Evolutionary conservation across 108 stramenopile species (phyloP).

Genomic region (Nitzschia sp.): DNA sequence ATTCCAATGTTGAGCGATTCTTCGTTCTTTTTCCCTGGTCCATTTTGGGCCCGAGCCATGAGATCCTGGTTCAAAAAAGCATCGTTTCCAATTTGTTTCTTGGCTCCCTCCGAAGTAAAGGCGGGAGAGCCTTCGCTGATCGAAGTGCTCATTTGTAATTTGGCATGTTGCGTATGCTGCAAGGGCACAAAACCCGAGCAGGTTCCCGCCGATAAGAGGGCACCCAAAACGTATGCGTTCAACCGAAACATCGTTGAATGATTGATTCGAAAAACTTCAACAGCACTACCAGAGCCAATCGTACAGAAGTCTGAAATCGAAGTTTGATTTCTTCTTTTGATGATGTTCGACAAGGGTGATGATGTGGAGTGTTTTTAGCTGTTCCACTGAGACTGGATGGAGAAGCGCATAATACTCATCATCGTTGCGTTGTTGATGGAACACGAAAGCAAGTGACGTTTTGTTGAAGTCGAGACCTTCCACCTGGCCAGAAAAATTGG

Average conservation of each 20-base stretch:
- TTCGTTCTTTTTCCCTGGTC: conserved; percentile 77
- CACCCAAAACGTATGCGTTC: neutral
- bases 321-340: too few relatives aligned
- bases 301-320: too few relatives aligned
- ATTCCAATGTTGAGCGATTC: conserved; percentile 90
- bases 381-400: too few relatives aligned
- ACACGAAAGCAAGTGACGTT: too few relatives aligned
- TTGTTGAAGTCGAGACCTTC: too few relatives aligned
- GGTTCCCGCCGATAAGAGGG: conserved; percentile 8
- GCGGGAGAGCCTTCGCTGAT: conserved; percentile 21
- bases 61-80: conserved; percentile 86
- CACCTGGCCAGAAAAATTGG: too few relatives aligned
- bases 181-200: conserved; percentile 2
- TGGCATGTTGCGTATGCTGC: neutral
- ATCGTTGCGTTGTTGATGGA: too few relatives aligned
- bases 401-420: too few relatives aligned
- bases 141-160: neutral
- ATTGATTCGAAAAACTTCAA: too few relatives aligned
- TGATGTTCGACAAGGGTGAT: too few relatives aligned
- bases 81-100: conserved; percentile 83
- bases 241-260: conserved; percentile 13
- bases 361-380: too few relatives aligned
- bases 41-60: conserved; percentile 85
- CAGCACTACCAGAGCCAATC: too few relatives aligned
- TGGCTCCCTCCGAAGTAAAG: conserved; percentile 82